A percentile compares a stretch with the other conserved stretches of the same genome.
phyloP scores from a whole-genome alignment of 257 asterid species.

The Leonotis leonurus region DNA sequence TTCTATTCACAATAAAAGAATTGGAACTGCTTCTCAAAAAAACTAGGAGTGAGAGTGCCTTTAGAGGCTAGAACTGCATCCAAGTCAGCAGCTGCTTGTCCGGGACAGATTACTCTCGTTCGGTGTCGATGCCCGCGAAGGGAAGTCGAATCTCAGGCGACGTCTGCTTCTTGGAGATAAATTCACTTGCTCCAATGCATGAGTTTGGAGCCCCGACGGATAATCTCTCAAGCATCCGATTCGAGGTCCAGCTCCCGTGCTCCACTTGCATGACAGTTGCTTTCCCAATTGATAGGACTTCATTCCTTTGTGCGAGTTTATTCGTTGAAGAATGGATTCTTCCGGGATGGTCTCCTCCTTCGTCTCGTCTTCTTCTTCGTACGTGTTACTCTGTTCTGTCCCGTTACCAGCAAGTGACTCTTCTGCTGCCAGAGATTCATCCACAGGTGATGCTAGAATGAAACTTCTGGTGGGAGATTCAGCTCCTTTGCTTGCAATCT shows the following conservation, averaged over 20 bases:
- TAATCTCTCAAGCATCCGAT: slow-evolving; percentile 80
- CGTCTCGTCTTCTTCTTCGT: slow-evolving; percentile 16
- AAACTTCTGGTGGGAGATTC: slow-evolving; percentile 13
- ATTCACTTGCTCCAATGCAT: slow-evolving; percentile 61
- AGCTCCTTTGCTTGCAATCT: slow-evolving; percentile 18
- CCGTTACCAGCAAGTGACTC: slow-evolving; percentile 14
- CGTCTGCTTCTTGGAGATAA: slow-evolving; percentile 59
- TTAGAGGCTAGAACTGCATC: slow-evolving; percentile 31
- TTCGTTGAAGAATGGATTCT: slow-evolving; percentile 47
- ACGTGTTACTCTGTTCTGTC: not conserved
- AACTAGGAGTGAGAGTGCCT: too few relatives aligned
- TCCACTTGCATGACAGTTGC: slow-evolving; percentile 76
- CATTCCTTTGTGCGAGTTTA: slow-evolving; percentile 55
- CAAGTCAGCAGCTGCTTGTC: slow-evolving; percentile 18
- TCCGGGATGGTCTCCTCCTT: slow-evolving; percentile 40
- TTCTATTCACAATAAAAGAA: slow-evolving; percentile 52
- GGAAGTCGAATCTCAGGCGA: slow-evolving; percentile 28
- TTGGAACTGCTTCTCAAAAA: slow-evolving; percentile 10
- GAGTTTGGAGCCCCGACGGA: slow-evolving; percentile 68
- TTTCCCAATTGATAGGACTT: slow-evolving; percentile 62
- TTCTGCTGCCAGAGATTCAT: slow-evolving; percentile 29
- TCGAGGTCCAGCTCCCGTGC: slow-evolving; percentile 91
- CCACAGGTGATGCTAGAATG: slow-evolving; percentile 31
- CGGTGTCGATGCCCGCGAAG: slow-evolving; percentile 40
- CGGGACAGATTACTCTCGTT: slow-evolving; percentile 32